Percentiles rank a stretch among this genome's conserved stretches.
These are phyloP conservation scores for Pythium scleroteichum DNA, from an alignment of 352 stramenopile genomes.

Conservation along the genomic window DNA sequence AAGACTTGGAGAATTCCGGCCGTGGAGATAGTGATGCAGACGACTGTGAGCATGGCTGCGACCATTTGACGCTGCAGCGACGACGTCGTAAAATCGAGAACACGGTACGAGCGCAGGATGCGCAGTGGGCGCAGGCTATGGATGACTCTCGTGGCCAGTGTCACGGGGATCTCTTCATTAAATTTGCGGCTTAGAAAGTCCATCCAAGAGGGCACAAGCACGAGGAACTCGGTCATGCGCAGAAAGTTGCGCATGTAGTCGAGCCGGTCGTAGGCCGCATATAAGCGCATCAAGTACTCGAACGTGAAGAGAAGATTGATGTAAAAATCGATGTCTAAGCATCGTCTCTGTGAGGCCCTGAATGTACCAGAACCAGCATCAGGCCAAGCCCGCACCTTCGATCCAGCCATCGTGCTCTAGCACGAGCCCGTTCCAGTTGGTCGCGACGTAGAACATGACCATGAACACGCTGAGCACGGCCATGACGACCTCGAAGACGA, in stretches of 20 bases:
- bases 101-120: slow-evolving; percentile 69
- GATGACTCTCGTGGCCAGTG: slow-evolving; percentile 23
- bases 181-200: slow-evolving; percentile 16
- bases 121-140: slow-evolving; percentile 56
- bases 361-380: too few relatives aligned
- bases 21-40: slow-evolving; percentile 72
- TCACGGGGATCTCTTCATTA: slow-evolving; percentile 8
- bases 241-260: slow-evolving; percentile 57
- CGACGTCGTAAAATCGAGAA: slow-evolving; percentile 73
- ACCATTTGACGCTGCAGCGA: slow-evolving; percentile 70
- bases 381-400: slow-evolving; percentile 38
- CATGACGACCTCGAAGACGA: slow-evolving; percentile 40
- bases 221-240: slow-evolving; percentile 56
- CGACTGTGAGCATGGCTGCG: slow-evolving; percentile 61
- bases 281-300: slow-evolving; percentile 66
- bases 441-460: slow-evolving; percentile 61
- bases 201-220: slow-evolving; percentile 64
- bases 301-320: slow-evolving; percentile 69
- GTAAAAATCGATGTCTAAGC: slow-evolving; percentile 50
- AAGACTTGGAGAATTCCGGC: slow-evolving; percentile 67
- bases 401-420: slow-evolving; percentile 38
- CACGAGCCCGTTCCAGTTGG: slow-evolving; percentile 57
- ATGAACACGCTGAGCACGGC: slow-evolving; percentile 62
- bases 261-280: slow-evolving; percentile 60
- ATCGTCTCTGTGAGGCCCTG: too few relatives aligned